A percentile compares a stretch with the other conserved stretches of the same genome.
Conservation (phyloP, 108 stramenopile genomes). For the Cyclotella choctawhatcheeana region DNA sequence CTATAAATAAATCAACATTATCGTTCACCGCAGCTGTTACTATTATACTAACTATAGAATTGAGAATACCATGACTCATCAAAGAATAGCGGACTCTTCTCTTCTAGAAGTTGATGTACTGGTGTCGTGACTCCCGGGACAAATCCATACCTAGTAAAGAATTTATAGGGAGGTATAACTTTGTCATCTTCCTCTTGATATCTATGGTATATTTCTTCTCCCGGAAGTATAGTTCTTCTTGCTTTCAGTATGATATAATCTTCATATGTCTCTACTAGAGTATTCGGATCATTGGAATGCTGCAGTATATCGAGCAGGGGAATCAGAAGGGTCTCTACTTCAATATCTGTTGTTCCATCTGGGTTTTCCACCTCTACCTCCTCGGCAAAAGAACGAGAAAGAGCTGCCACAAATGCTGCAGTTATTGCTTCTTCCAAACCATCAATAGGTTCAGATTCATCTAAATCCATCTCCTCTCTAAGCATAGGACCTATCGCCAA, state of each 20-base stretch:
- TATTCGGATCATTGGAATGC: slow-evolving; percentile 71
- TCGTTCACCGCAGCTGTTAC: background rate
- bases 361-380: slow-evolving; percentile 54
- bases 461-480: background rate
- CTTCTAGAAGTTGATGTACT: slow-evolving; percentile 59
- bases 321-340: slow-evolving; percentile 57
- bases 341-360: slow-evolving; percentile 19
- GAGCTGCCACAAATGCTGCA: slow-evolving; percentile 70
- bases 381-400: slow-evolving; percentile 76
- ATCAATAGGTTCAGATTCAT: slow-evolving; percentile 9
- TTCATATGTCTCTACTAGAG: slow-evolving; percentile 56
- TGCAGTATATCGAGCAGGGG: slow-evolving; percentile 79
- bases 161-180: slow-evolving; percentile 75
- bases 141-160: slow-evolving; percentile 83
- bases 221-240: slow-evolving; percentile 41
- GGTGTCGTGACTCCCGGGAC: slow-evolving; percentile 71
- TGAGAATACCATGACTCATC: background rate
- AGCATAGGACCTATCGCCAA: slow-evolving; percentile 29
- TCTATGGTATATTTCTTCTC: slow-evolving; percentile 72
- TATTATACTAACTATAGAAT: background rate
- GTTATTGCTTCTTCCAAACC: slow-evolving; percentile 62
- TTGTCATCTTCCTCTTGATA: slow-evolving; percentile 81
- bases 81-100: slow-evolving; percentile 72
- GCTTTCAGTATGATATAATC: slow-evolving; percentile 73
- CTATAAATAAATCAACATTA: slow-evolving; percentile 4